Conservation (phyloP, 2,329 filamentous ascomycete genomes). For the Esteya vermicola region DNA sequence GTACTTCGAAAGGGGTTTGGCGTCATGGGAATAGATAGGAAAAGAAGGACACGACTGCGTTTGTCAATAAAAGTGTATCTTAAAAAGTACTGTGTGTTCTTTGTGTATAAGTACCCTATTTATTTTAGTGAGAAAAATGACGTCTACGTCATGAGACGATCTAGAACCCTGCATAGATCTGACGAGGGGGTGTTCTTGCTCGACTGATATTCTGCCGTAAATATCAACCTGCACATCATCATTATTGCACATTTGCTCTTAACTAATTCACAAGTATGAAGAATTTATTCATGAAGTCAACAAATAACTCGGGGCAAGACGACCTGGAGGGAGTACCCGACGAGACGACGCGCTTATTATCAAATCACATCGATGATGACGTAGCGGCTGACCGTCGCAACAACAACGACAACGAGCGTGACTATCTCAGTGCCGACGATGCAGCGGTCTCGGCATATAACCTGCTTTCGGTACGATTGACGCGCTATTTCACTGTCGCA, state of each 20-base stretch:
- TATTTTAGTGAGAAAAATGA: too few species aligned
- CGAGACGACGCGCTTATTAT: slow-evolving; percentile 53
- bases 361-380: slow-evolving; percentile 50
- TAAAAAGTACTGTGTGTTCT: background rate
- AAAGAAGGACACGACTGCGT: background rate
- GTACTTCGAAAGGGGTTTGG: too few species aligned
- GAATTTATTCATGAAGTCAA: too few species aligned
- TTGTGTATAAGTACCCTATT: background rate
- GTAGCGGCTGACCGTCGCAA: too few species aligned
- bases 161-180: too few species aligned
- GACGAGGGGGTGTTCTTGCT: too few species aligned
- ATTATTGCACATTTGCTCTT: too few species aligned
- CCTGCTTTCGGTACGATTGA: slow-evolving; percentile 72
- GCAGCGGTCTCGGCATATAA: slow-evolving; percentile 89
- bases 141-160: too few species aligned
- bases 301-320: too few species aligned
- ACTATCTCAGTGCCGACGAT: slow-evolving; percentile 62
- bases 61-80: background rate
- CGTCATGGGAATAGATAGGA: background rate
- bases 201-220: too few species aligned
- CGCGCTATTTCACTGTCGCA: slow-evolving; percentile 63
- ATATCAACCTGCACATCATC: too few species aligned
- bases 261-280: too few species aligned
- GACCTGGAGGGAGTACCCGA: slow-evolving; percentile 11
- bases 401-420: slow-evolving; percentile 1